Evolutionary conservation across 164 flowering plant species (phyloP).

Genomic region (Liquidambar formosana): DNA sequence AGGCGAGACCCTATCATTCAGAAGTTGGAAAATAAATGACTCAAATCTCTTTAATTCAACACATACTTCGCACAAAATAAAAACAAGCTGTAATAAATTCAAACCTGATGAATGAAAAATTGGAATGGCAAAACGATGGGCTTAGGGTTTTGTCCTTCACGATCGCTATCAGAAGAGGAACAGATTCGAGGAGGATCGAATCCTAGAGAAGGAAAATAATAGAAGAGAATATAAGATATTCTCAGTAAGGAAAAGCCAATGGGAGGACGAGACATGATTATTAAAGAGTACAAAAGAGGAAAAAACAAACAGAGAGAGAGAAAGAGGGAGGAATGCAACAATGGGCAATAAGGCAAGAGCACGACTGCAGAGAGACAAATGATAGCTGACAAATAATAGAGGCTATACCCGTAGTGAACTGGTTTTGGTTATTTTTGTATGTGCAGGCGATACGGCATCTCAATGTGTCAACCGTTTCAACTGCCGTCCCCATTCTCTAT

Average conservation of each 20-base stretch:
- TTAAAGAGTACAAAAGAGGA: conserved; percentile 2
- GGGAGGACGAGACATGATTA: background rate
- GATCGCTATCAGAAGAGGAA: no score
- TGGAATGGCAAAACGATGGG: background rate
- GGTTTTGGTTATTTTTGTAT: background rate
- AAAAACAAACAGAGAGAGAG: conserved; percentile 8
- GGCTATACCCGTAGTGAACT: background rate
- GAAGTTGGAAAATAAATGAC: no score
- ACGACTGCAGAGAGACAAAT: conserved; percentile 1
- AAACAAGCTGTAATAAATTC: no score
- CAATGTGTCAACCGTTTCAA: conserved; percentile 8
- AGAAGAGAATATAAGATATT: background rate
- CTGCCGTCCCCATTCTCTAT: conserved; percentile 6
- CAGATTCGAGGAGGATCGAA: background rate
- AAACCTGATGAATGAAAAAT: no score
- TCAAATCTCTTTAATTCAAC: no score
- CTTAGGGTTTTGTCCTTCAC: background rate
- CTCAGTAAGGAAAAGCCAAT: conserved; percentile 11
- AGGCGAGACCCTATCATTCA: no score
- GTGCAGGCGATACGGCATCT: background rate
- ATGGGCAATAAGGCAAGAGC: conserved; percentile 10
- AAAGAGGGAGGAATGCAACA: conserved; percentile 4
- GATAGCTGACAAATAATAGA: conserved; percentile 11
- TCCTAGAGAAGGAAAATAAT: background rate
- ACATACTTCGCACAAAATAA: no score